These are phyloP conservation scores for Botryosphaeria dothidea DNA, from an alignment of 2,329 filamentous ascomycete species.

Conservation along the genomic window DNA sequence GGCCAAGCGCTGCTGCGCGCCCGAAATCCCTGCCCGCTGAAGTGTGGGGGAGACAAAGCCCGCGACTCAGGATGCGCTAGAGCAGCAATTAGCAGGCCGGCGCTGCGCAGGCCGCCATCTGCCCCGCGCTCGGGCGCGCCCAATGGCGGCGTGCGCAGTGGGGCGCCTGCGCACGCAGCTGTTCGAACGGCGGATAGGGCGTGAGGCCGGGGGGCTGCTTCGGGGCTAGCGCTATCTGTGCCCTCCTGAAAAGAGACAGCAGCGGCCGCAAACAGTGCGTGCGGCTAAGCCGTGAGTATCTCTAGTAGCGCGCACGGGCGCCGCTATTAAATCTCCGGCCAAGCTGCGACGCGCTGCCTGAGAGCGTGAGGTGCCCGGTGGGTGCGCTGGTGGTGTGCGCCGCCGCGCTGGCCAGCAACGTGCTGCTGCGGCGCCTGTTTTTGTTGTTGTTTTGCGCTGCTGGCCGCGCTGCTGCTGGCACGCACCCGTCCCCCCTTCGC, in stretches of 20 bases:
- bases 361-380: background rate
- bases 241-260: slow-evolving; percentile 13
- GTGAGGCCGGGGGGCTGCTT: background rate
- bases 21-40: slow-evolving; percentile 13
- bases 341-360: background rate
- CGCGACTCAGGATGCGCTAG: slow-evolving; percentile 16
- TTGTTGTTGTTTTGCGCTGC: background rate
- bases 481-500: background rate
- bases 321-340: slow-evolving; percentile 15
- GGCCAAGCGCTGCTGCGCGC: slow-evolving; percentile 16
- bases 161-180: background rate
- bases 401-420: background rate
- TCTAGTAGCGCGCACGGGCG: slow-evolving; percentile 2
- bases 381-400: background rate
- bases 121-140: background rate
- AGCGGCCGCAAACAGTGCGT: slow-evolving; percentile 15
- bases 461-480: background rate
- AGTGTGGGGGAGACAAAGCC: slow-evolving; percentile 19
- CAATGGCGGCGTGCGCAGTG: slow-evolving; percentile 13
- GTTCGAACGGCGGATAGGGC: slow-evolving; percentile 12
- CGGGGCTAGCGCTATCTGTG: slow-evolving; percentile 10
- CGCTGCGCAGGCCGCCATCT: background rate
- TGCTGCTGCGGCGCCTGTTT: background rate
- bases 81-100: slow-evolving; percentile 12
- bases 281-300: slow-evolving; percentile 10